Base-by-base conservation (phyloP, 768 basidiomycete species). In the Strobilomyces dryophilus region DNA sequence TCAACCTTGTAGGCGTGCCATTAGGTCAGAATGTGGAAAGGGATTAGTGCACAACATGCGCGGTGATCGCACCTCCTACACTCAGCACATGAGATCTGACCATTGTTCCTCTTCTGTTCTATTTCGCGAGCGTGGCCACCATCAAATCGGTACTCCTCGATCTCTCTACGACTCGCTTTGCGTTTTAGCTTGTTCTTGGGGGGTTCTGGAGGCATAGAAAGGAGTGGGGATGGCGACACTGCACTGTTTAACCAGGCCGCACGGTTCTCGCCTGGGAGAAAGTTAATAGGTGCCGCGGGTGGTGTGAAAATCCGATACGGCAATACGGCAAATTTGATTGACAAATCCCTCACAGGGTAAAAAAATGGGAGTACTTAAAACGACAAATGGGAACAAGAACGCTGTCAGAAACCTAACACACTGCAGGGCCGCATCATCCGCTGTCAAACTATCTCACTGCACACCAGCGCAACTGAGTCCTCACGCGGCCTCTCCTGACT, bases 11-110 rank as follows among this genome's bases (percentile, higher is more conserved):
- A 21, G 15, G 39, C 8, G 17, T 35, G 37, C 27, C 40, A 60
- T 57, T 44, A 53, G 53, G 60, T 68, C 54, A 65, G 50, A 61
- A 47, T 54, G 59, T 52, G 52, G 53, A 61, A 61, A 57, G 47
- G 45, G 47, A 51, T 51, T 61, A 43, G 61, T 56, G 60, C 53
- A 55, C 51, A 44, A 54, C 50, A 69, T 69, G 73, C 61, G 65
- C 75, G 76, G 73, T 77, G 74, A 81, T 80, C 85, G 79, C 79
- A 82, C 78, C 78, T 79, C 79, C 87, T 81, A 77, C 87, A 89
- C 70, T 89, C 87, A 62, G 86, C 85, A 72, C 85, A 88, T 66
- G 83, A 85, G 67, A 88, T 84, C 77, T 88, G 74, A 65, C 87
- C 87, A 67, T 82, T 75, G 64, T 76, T 87, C 60, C 87, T 81